phyloP scores from a whole-genome alignment of 352 stramenopile genomes.

The Pythium sukuiense region DNA sequence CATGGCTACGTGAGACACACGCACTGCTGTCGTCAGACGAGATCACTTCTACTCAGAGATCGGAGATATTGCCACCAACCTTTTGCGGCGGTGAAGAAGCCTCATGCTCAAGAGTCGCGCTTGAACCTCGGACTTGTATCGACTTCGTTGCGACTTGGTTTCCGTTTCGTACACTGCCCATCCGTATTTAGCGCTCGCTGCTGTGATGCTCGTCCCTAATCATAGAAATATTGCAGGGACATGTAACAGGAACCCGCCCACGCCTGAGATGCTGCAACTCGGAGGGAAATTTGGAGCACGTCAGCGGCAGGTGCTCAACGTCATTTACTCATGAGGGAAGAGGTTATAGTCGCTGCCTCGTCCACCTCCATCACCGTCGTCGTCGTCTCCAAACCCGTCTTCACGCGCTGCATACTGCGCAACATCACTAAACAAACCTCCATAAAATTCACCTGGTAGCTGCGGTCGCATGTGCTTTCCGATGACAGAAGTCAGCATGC shows the following conservation, averaged over 20 bases:
- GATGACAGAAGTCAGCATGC: slow-evolving; percentile 68
- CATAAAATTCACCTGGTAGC: slow-evolving; percentile 86
- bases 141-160: not conserved
- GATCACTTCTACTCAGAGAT: not conserved
- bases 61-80: not conserved
- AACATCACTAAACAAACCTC: slow-evolving; percentile 70
- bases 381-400: slow-evolving; percentile 9
- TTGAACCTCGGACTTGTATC: not conserved
- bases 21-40: not conserved
- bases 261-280: not conserved
- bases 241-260: not conserved
- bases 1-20: slow-evolving; percentile 8
- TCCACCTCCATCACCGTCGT: slow-evolving; percentile 16
- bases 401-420: slow-evolving; percentile 28
- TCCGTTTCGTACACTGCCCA: not conserved
- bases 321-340: slow-evolving; percentile 21
- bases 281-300: not conserved
- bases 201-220: slow-evolving; percentile 10
- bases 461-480: slow-evolving; percentile 83
- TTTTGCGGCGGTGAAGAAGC: not conserved
- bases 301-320: not conserved
- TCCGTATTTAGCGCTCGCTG: not conserved
- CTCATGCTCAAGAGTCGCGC: not conserved
- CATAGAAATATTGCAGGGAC: slow-evolving; percentile 15
- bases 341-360: slow-evolving; percentile 21